Percentiles rank a stretch among this genome's conserved stretches.
Conservation (phyloP, 2,329 filamentous ascomycete genomes). For the Stagonosporopsis cucurbitacearum region DNA sequence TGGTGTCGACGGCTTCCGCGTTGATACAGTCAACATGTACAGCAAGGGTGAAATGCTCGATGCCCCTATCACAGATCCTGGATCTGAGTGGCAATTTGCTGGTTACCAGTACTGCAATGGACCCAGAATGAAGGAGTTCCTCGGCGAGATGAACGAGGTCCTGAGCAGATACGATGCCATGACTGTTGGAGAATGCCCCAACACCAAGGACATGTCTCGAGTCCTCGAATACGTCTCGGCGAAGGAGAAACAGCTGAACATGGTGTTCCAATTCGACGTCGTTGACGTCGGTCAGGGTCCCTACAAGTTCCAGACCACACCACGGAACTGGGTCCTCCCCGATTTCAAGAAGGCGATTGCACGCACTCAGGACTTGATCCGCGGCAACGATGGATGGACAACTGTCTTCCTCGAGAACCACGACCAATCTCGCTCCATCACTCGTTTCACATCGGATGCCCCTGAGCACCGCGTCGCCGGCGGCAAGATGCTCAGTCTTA, state of each 20-base stretch:
- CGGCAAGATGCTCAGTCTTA: slow-evolving; percentile 57
- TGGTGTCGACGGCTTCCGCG: slow-evolving; percentile 62
- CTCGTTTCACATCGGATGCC: slow-evolving; percentile 56
- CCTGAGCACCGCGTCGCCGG: slow-evolving; percentile 54
- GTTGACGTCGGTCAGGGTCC: slow-evolving; percentile 47
- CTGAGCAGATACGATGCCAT: slow-evolving; percentile 68
- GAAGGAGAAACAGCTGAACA: slow-evolving; percentile 66
- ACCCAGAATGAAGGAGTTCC: slow-evolving; percentile 71
- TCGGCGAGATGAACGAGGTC: slow-evolving; percentile 68
- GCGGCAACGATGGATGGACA: slow-evolving; percentile 53
- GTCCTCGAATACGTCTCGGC: slow-evolving; percentile 67
- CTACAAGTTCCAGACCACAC: slow-evolving; percentile 47
- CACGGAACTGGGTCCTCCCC: slow-evolving; percentile 41
- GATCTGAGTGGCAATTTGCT: slow-evolving; percentile 44
- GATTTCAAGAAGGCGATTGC: slow-evolving; percentile 42
- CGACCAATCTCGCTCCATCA: slow-evolving; percentile 59
- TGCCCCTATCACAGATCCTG: slow-evolving; percentile 41
- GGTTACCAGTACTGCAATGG: slow-evolving; percentile 69
- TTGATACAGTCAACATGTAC: slow-evolving; percentile 50
- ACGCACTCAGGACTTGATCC: slow-evolving; percentile 41
- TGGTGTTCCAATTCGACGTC: slow-evolving; percentile 66
- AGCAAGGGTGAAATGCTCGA: slow-evolving; percentile 45
- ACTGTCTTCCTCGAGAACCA: slow-evolving; percentile 62
- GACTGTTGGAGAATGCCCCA: slow-evolving; percentile 73
- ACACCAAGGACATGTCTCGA: slow-evolving; percentile 63